Base-by-base conservation (phyloP, 2,329 filamentous ascomycete genomes). In the Diaporthe capsici region DNA sequence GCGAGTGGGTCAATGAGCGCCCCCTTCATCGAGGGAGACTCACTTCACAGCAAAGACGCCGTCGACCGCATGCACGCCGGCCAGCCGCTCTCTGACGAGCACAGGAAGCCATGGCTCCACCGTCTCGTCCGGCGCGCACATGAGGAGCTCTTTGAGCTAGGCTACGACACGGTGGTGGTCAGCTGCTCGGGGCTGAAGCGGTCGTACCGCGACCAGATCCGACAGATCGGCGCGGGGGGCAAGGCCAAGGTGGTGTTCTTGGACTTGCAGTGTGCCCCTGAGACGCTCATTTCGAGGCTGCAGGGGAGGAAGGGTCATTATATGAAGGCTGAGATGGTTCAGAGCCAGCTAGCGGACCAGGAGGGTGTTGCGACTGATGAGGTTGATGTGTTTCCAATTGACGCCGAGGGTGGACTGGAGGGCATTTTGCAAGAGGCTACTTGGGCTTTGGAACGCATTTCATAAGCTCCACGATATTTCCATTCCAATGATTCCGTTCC, bases 21-120 rank as follows among this genome's bases (percentile, higher is more conserved):
- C 1, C 65, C 65, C 2, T 84, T 83, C 76, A 81, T 87, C n/a
- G 85, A 87, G 76, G 85, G 85, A 4, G 85, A 86, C 68, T 80
- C 80, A 3, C 77, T 86, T 2, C 85, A 86, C 76, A 82, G 80
- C 2, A 77, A 73, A 15, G 78, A 76, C 12, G 81, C 84, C 12
- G 72, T 85, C 0, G 78, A 83, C 34, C 71, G 71, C 31, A 71
- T 75, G 73, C 44, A 57, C 25, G 42, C 51, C 13, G 79, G 79
- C 8, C 78, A 78, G 7, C 77, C 84, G 0, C 78, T 86, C 7
- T 76, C 77, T 4, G 83, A 86, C 65, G 76, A 80, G 8, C 82
- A 85, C 63, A 80, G 83, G 57, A 47, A 79, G 6, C 75, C 76
- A 7, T 84, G 83, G 83, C 79, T 84, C 3, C 73, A 76, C 9